Conservation (phyloP, 495 filamentous ascomycete species). For the Hypoxylon crocopeplum region DNA sequence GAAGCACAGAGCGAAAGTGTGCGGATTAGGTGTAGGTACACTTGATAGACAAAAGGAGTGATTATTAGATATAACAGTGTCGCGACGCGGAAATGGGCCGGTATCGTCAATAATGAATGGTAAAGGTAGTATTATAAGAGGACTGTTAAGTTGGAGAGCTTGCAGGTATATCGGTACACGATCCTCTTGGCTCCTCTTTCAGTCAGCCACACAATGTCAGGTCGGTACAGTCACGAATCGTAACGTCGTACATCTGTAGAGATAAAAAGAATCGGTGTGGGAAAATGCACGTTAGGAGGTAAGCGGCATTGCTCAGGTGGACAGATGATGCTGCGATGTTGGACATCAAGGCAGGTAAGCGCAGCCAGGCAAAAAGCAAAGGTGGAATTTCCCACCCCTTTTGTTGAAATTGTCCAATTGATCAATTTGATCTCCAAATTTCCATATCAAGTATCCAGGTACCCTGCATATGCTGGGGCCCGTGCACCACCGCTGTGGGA, state of each 20-base stretch:
- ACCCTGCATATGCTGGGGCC: not conserved
- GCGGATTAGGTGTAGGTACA: too few species aligned
- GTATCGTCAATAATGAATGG: slow-evolving; percentile 3
- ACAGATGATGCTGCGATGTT: slow-evolving; percentile 1
- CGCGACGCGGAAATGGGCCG: slow-evolving; percentile 4
- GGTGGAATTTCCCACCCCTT: slow-evolving; percentile 24
- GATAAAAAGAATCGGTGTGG: slow-evolving; percentile 9
- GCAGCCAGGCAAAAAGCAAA: not conserved
- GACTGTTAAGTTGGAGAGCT: too few species aligned
- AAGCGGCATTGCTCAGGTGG: not conserved
- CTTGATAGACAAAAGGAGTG: not conserved
- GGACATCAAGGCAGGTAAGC: slow-evolving; percentile 18
- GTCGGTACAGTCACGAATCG: not conserved
- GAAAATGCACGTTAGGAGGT: too few species aligned
- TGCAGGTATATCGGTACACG: too few species aligned
- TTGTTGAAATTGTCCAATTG: slow-evolving; percentile 23
- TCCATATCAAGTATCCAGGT: slow-evolving; percentile 8
- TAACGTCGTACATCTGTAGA: too few species aligned
- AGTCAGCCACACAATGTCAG: slow-evolving; percentile 1
- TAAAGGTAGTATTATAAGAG: slow-evolving; percentile 1
- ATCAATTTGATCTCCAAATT: slow-evolving; percentile 15
- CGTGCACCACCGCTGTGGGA: slow-evolving; percentile 25
- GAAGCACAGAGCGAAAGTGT: not conserved
- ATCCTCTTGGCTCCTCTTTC: not conserved
- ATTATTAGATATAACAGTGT: not conserved